phyloP scores from a whole-genome alignment of 306 rosid species.

The Urtica urens region DNA sequence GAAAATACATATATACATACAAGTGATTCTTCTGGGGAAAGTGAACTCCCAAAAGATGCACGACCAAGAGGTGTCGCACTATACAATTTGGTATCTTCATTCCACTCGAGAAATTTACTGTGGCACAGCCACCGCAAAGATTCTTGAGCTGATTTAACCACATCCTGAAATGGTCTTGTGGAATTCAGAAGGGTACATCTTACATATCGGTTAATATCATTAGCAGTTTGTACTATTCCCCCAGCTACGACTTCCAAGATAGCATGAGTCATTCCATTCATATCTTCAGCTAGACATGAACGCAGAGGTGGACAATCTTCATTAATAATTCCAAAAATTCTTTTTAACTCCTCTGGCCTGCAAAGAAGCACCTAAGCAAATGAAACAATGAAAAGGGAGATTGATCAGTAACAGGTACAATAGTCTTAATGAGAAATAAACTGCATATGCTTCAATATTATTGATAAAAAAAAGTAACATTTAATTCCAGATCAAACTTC shows the following conservation, averaged over 20 bases:
- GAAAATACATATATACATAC: conserved; percentile 33
- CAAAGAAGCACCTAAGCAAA: conserved; percentile 60
- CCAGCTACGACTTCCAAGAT: conserved; percentile 97
- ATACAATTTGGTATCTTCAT: conserved; percentile 71
- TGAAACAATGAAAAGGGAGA: neutral
- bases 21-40: conserved; percentile 94
- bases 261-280: conserved; percentile 96
- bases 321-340: conserved; percentile 58
- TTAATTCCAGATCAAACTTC: neutral
- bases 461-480: too few species aligned
- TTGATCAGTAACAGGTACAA: neutral
- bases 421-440: too few species aligned
- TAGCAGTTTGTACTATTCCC: conserved; percentile 90
- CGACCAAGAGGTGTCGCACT: conserved; percentile 89
- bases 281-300: conserved; percentile 91
- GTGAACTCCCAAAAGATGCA: conserved; percentile 94
- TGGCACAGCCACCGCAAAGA: conserved; percentile 93
- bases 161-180: conserved; percentile 87
- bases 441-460: too few species aligned
- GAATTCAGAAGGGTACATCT: conserved; percentile 92
- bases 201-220: conserved; percentile 79
- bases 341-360: conserved; percentile 78
- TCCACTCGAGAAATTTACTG: conserved; percentile 86
- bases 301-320: conserved; percentile 73
- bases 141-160: conserved; percentile 96